A percentile compares a stretch with the other conserved stretches of the same genome.
phyloP scores from a whole-genome alignment of 139 green algal species.

The Eudorina sp. region DNA sequence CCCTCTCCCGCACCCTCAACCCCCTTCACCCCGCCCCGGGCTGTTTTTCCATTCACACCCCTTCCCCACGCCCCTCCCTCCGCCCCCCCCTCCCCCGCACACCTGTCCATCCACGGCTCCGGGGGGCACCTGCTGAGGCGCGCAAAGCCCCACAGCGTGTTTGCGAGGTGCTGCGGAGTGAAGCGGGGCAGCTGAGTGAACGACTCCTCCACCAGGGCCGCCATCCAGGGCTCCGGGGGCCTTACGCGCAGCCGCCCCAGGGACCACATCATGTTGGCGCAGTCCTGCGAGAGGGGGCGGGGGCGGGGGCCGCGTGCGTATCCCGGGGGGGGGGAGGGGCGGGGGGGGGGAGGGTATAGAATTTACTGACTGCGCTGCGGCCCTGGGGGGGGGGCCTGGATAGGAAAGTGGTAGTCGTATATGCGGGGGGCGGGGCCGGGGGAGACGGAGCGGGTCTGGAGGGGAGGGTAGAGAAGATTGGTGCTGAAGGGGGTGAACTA shows the following conservation, averaged over 20 bases:
- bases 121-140: slow-evolving; percentile 37
- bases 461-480: too few relatives aligned
- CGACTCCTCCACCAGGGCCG: slow-evolving; percentile 48
- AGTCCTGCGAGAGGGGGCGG: slow-evolving; percentile 40
- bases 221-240: slow-evolving; percentile 55
- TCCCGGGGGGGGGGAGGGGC: neutral
- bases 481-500: too few relatives aligned
- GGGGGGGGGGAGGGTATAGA: neutral
- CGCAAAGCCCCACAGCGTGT: slow-evolving; percentile 53
- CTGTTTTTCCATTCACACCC: too few relatives aligned
- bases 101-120: slow-evolving; percentile 45
- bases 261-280: slow-evolving; percentile 59
- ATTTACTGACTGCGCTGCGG: neutral
- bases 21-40: too few relatives aligned
- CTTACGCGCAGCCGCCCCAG: slow-evolving; percentile 42
- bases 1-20: too few relatives aligned
- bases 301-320: neutral
- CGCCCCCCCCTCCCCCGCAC: neutral
- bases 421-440: too few relatives aligned
- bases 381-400: neutral
- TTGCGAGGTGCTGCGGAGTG: slow-evolving; percentile 49
- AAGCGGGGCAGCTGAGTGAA: slow-evolving; percentile 53
- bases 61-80: neutral
- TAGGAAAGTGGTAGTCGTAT: neutral
- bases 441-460: neutral